Percentiles rank a stretch among this genome's conserved stretches.
Conservation (phyloP, 2,329 filamentous ascomycete genomes). For the Coniochaeta ligniaria region DNA sequence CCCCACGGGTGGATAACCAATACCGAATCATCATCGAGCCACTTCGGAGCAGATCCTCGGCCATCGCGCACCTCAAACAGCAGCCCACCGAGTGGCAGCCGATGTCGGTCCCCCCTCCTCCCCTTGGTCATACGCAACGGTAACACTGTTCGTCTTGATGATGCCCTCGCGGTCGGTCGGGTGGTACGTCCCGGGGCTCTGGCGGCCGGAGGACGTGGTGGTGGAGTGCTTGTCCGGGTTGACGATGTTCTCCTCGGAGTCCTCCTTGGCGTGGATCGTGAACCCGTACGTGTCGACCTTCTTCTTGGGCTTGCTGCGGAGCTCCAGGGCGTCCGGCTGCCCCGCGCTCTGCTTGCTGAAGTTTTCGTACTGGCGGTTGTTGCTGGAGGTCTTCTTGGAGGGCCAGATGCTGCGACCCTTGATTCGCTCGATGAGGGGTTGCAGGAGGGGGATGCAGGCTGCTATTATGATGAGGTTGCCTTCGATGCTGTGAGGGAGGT, state of each 20-base stretch:
- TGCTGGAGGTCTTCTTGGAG: neutral
- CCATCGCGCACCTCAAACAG: neutral
- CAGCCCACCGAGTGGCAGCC: neutral
- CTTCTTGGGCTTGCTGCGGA: neutral
- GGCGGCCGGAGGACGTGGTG: neutral
- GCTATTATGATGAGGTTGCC: conserved; percentile 21
- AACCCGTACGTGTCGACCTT: conserved; percentile 2
- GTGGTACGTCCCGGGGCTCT: neutral
- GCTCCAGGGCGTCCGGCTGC: neutral
- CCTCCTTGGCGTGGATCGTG: conserved; percentile 1
- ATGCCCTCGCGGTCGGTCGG: neutral
- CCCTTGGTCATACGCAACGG: neutral
- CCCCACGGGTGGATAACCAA: too few relatives aligned
- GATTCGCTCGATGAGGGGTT: conserved; percentile 16
- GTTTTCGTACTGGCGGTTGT: neutral
- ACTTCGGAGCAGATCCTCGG: too few relatives aligned
- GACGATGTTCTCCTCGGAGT: conserved; percentile 2
- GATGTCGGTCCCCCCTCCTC: conserved; percentile 1
- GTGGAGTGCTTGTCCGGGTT: neutral
- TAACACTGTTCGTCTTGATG: neutral
- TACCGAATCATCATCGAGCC: too few relatives aligned
- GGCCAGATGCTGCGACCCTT: conserved; percentile 6
- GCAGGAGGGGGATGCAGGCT: conserved; percentile 19
- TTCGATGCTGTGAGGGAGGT: conserved; percentile 13
- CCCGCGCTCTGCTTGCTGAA: neutral